phyloP scores from a whole-genome alignment of 306 rosid species.

The Alnus glutinosa region DNA sequence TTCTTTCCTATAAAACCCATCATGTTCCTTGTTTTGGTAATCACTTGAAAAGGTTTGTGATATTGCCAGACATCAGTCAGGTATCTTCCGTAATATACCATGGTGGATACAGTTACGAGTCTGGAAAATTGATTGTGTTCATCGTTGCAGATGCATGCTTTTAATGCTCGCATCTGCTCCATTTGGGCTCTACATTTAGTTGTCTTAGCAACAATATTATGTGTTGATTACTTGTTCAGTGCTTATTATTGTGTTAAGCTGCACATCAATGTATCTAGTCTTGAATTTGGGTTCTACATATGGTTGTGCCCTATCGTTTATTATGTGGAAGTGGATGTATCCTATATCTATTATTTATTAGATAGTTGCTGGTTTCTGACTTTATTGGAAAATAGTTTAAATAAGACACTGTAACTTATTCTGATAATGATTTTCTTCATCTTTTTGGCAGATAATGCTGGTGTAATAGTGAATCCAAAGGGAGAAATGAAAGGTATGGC shows the following conservation, averaged over 20 bases:
- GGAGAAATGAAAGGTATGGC: constrained; percentile 61
- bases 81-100: constrained; percentile 23
- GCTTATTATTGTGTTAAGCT: not conserved
- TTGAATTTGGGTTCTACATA: not conserved
- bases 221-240: not conserved
- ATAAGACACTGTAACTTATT: not conserved
- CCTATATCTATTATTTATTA: not conserved
- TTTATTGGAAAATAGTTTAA: not conserved
- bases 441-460: constrained; percentile 47
- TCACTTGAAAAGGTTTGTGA: not conserved
- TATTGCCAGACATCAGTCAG: constrained; percentile 32
- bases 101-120: constrained; percentile 46
- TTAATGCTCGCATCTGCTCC: constrained; percentile 48
- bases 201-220: not conserved
- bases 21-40: not conserved
- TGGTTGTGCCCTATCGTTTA: not conserved
- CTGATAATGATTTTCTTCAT: not conserved
- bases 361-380: not conserved
- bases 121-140: constrained; percentile 41
- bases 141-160: constrained; percentile 41
- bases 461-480: constrained; percentile 59
- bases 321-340: not conserved
- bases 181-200: constrained; percentile 36
- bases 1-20: not conserved
- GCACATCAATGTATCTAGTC: not conserved